phyloP scores from a whole-genome alignment of 2,329 filamentous ascomycete genomes.

The Aspergillus novofumigatus region DNA sequence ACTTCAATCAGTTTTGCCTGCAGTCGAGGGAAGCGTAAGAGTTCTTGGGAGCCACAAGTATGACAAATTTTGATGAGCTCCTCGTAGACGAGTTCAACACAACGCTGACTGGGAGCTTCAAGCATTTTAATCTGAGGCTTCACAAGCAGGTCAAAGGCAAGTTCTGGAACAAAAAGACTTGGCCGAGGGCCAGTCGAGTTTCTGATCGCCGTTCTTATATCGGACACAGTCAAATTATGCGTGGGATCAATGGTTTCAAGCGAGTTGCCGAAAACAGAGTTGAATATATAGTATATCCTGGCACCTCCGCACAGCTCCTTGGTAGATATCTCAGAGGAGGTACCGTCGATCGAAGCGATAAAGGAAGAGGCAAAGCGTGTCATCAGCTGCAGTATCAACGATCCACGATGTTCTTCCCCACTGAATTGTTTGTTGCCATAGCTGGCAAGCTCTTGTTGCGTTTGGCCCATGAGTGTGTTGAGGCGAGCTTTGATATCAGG shows the following conservation, averaged over 20 bases:
- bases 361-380: constrained; percentile 96
- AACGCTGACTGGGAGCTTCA: constrained; percentile 90
- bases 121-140: constrained; percentile 98
- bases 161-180: constrained; percentile 93
- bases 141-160: constrained; percentile 94
- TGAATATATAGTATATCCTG: constrained; percentile 98
- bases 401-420: constrained; percentile 92
- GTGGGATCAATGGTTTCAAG: constrained; percentile 95
- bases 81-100: constrained; percentile 96
- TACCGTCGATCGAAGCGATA: constrained; percentile 97
- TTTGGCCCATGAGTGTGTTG: constrained; percentile 99
- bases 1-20: constrained; percentile 98
- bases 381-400: constrained; percentile 94
- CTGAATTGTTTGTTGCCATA: constrained; percentile 98
- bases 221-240: constrained; percentile 85
- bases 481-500: constrained; percentile 97
- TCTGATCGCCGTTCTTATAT: constrained; percentile 94
- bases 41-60: constrained; percentile 91
- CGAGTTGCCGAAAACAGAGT: constrained; percentile 95
- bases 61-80: constrained; percentile 99
- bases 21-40: constrained; percentile 84
- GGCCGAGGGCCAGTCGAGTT: constrained; percentile 96
- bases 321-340: constrained; percentile 95
- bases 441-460: constrained; percentile 94
- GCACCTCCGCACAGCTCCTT: constrained; percentile 95